Percentiles rank a stretch among this genome's conserved stretches.
These are phyloP conservation scores for Penicillium sp. DNA, from an alignment of 2,329 filamentous ascomycete species.

Conservation along the genomic window DNA sequence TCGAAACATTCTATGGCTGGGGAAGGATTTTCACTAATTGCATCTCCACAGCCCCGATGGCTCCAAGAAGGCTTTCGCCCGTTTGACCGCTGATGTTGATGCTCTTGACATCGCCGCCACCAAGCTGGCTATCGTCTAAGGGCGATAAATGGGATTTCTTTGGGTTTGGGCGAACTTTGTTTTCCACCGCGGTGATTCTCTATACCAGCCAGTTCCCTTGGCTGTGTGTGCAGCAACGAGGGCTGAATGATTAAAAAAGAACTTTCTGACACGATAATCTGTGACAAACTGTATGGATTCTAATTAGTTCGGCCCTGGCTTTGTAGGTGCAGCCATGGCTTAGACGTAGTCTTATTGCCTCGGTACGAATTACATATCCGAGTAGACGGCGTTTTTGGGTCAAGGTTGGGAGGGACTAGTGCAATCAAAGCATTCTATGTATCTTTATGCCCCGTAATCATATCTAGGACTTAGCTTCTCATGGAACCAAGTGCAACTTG, in stretches of 20 bases:
- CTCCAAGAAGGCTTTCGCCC: slow-evolving; percentile 97
- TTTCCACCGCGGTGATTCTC: slow-evolving; percentile 43
- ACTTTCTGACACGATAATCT: slow-evolving; percentile 25
- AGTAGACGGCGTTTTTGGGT: background rate
- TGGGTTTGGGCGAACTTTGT: slow-evolving; percentile 47
- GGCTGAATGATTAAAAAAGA: slow-evolving; percentile 41
- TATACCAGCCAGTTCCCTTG: slow-evolving; percentile 36
- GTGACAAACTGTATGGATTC: slow-evolving; percentile 1
- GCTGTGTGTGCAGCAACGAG: slow-evolving; percentile 31
- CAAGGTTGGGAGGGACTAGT: background rate
- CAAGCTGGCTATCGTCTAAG: slow-evolving; percentile 96
- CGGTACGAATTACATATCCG: background rate
- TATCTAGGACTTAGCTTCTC: background rate
- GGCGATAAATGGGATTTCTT: slow-evolving; percentile 35
- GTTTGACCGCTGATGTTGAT: slow-evolving; percentile 94
- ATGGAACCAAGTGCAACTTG: too few species aligned
- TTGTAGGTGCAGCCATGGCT: background rate
- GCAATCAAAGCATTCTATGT: background rate
- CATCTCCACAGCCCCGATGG: slow-evolving; percentile 72
- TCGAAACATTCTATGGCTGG: background rate
- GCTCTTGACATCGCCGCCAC: slow-evolving; percentile 98
- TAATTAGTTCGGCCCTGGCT: background rate
- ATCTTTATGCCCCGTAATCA: background rate
- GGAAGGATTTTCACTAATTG: slow-evolving; percentile 9
- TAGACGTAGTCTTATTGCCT: background rate